A percentile compares a stretch with the other conserved stretches of the same genome.
These are phyloP conservation scores for Coniophora puteana DNA, from an alignment of 1,284 basidiomycete genomes.

Conservation along the genomic window DNA sequence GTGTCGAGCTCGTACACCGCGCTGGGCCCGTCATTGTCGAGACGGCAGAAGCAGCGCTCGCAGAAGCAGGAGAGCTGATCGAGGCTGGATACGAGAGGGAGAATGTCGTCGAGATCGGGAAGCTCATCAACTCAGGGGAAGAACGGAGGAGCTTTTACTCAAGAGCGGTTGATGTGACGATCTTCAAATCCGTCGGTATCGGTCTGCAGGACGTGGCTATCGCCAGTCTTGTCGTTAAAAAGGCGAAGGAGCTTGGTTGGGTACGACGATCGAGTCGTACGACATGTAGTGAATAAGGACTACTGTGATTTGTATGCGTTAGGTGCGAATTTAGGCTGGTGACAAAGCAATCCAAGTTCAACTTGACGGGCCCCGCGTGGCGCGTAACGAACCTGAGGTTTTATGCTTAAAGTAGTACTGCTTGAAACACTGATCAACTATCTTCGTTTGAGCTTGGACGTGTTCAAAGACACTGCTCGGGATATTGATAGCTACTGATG, in stretches of 20 bases:
- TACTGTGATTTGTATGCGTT: too few species aligned
- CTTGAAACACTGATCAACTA: too few species aligned
- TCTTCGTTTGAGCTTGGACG: too few species aligned
- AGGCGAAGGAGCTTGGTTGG: slow-evolving; percentile 34
- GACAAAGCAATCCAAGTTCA: too few species aligned
- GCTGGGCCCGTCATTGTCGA: slow-evolving; percentile 64
- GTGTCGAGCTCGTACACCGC: slow-evolving; percentile 49
- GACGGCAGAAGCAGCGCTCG: slow-evolving; percentile 60
- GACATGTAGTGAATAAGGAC: slow-evolving; percentile 24
- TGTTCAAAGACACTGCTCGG: too few species aligned
- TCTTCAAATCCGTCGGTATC: slow-evolving; percentile 79
- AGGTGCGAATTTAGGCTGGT: too few species aligned
- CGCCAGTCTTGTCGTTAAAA: slow-evolving; percentile 41
- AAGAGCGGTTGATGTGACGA: slow-evolving; percentile 46
- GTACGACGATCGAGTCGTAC: slow-evolving; percentile 35
- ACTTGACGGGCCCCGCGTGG: too few species aligned
- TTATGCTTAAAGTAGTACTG: too few species aligned
- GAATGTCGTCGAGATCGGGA: slow-evolving; percentile 58
- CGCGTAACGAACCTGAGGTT: too few species aligned
- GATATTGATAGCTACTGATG: too few species aligned
- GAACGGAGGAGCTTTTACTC: slow-evolving; percentile 23
- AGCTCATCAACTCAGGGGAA: slow-evolving; percentile 37
- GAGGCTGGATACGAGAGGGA: slow-evolving; percentile 34
- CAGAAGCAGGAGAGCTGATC: slow-evolving; percentile 80
- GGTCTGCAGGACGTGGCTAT: slow-evolving; percentile 77